Percentiles rank a stretch among this genome's conserved stretches.
These are phyloP conservation scores for Hortiboletus campestris DNA, from an alignment of 768 basidiomycete species.

Conservation along the genomic window DNA sequence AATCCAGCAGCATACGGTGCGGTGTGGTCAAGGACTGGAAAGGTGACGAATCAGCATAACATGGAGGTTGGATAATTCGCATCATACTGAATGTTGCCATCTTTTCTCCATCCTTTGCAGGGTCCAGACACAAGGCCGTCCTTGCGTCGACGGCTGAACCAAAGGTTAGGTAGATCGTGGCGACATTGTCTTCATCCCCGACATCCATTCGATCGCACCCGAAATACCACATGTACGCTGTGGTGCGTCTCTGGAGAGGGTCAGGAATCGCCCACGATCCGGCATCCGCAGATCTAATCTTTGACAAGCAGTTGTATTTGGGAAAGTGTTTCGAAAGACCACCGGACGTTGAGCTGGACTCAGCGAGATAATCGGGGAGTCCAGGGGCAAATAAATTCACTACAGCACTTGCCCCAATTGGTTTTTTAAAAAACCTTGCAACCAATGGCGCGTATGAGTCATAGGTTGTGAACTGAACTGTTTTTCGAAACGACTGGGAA, in stretches of 20 bases:
- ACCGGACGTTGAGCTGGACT: constrained; percentile 17
- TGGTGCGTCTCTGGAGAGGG: not conserved
- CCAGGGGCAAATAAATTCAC: constrained; percentile 16
- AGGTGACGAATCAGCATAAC: not conserved
- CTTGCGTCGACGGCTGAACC: too few relatives aligned
- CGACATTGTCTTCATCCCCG: not conserved
- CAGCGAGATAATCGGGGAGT: constrained; percentile 13
- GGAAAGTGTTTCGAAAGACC: constrained; percentile 11
- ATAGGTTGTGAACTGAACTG: constrained; percentile 13
- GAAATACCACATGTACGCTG: not conserved
- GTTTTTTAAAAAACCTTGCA: constrained; percentile 1
- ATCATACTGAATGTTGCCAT: too few relatives aligned
- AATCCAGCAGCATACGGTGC: constrained; percentile 1
- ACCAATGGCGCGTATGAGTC: not conserved
- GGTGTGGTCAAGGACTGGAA: not conserved
- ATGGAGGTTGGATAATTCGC: too few relatives aligned
- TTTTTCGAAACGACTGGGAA: constrained; percentile 4
- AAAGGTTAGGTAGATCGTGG: not conserved
- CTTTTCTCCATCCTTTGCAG: too few relatives aligned
- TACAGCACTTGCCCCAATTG: not conserved
- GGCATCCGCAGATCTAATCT: not conserved
- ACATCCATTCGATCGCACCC: not conserved
- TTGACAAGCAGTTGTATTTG: constrained; percentile 3
- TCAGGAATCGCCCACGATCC: not conserved
- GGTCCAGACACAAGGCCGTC: too few relatives aligned